Base-by-base conservation (phyloP, 495 filamentous ascomycete species). In the Bryoglossum gracile region DNA sequence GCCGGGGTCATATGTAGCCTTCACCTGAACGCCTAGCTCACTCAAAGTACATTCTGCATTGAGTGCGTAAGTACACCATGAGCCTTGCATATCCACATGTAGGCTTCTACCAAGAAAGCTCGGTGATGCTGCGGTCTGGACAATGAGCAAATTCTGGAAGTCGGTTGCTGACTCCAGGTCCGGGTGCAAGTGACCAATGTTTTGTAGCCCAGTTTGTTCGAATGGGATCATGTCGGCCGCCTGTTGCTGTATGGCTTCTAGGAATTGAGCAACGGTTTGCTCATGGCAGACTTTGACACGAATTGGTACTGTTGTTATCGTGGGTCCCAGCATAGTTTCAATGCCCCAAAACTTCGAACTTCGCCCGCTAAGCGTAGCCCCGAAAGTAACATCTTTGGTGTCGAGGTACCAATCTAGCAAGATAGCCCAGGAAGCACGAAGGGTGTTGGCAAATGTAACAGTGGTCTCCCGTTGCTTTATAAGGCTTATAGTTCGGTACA, bases 151-250 rank as follows among this genome's bases (percentile, higher is more conserved):
- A 42, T 71, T 83, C n/a, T 73, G 68, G 38, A 83, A 72, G 46
- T 83, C 80, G 46, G 81, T 84, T 11, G 83, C 83, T 51, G 77
- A 67, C 26, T 75, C 68, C 3, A 83, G 76, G 53, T 86, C 82
- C 0, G 65, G 55, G 55, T 75, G 78, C 28, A 86, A 67, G 17
- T 70, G 68, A 47, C 76, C 68, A 50, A 89, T 89, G 43, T 83
- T 73, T 60, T 85, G 80, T 60, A 89, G 68, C 5, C 84, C 84
- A 57, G 77, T 70, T 39, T 86, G 81, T 61, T 89, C 76, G 57
- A 80, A 78, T 0, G 77, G 70, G 4, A 80, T 76, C 1, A 74
- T 71, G 1, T 66, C 65, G 16, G 77, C 59, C 18, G 73, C 68
- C 11, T 71, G 62, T 30, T 76, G 65, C 13, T 40, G 10, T 5